phyloP scores from a whole-genome alignment of 2,329 filamentous ascomycete species.

The Colletotrichum chlorophyti region DNA sequence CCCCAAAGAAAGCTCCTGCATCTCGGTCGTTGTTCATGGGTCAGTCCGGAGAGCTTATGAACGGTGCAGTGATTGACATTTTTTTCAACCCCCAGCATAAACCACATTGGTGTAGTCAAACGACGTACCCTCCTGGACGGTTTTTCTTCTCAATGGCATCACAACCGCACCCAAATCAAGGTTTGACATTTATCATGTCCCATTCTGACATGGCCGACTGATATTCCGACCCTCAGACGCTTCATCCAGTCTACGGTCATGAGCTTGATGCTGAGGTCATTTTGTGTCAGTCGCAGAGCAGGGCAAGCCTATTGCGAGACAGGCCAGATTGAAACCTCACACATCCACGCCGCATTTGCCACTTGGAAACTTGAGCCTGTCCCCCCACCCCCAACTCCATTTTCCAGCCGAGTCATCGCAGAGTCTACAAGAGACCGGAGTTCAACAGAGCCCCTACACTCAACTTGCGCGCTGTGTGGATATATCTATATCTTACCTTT shows the following conservation, averaged over 20 bases:
- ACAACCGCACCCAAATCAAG: constrained; percentile 1
- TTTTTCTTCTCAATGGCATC: constrained; percentile 18
- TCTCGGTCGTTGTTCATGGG: too few species aligned
- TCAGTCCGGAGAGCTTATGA: too few species aligned
- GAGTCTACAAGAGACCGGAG: background rate
- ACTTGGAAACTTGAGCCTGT: constrained; percentile 21
- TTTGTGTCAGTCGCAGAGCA: constrained; percentile 8
- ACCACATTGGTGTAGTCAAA: constrained; percentile 12
- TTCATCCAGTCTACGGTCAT: constrained; percentile 14
- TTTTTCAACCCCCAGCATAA: background rate
- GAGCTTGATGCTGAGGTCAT: background rate
- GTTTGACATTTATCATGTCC: constrained; percentile 13
- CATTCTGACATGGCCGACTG: too few species aligned
- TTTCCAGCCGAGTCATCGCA: too few species aligned
- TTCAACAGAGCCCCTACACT: background rate
- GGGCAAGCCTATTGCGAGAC: constrained; percentile 19
- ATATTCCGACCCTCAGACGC: constrained; percentile 13
- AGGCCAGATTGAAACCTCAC: constrained; percentile 14
- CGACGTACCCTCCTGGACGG: constrained; percentile 22
- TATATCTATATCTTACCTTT: too few species aligned
- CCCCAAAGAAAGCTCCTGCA: background rate
- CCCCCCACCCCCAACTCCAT: background rate
- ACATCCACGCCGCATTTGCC: constrained; percentile 7
- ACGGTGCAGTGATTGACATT: constrained; percentile 2
- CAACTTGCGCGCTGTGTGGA: too few species aligned